phyloP scores from a whole-genome alignment of 306 rosid genomes.

The Biancaea sappan region DNA sequence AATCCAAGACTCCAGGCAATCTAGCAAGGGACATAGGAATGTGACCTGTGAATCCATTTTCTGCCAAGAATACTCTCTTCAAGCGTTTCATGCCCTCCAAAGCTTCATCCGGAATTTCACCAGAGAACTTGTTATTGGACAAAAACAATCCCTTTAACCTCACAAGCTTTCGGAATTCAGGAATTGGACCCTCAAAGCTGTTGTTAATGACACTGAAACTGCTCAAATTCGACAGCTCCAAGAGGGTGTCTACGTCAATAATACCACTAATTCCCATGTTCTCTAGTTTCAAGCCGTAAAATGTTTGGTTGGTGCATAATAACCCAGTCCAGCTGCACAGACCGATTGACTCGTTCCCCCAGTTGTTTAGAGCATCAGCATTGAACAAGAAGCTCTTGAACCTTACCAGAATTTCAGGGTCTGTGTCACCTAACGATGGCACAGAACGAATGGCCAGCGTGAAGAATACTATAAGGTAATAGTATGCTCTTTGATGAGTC shows the following conservation, averaged over 20 bases:
- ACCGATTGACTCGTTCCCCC: constrained; percentile 47
- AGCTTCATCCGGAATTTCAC: constrained; percentile 50
- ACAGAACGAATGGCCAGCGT: constrained; percentile 12
- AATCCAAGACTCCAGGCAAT: constrained; percentile 55
- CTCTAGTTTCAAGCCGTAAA: constrained; percentile 48
- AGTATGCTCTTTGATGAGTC: constrained; percentile 23
- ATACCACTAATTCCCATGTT: constrained; percentile 54
- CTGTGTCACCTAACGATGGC: constrained; percentile 27
- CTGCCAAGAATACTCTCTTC: constrained; percentile 49
- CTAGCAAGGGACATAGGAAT: constrained; percentile 59
- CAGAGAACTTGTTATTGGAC: constrained; percentile 59
- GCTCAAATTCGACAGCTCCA: constrained; percentile 36
- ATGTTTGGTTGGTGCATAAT: constrained; percentile 34
- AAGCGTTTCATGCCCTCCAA: constrained; percentile 65
- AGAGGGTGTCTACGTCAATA: constrained; percentile 51
- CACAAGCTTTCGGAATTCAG: constrained; percentile 52
- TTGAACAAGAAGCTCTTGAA: constrained; percentile 56
- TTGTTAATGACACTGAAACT: constrained; percentile 60
- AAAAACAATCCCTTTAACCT: constrained; percentile 49
- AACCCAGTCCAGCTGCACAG: constrained; percentile 68
- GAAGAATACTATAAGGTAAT: constrained; percentile 23
- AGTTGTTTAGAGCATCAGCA: constrained; percentile 36
- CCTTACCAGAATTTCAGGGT: constrained; percentile 38
- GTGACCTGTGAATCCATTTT: constrained; percentile 54
- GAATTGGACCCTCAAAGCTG: constrained; percentile 60